Evolutionary conservation across 208 protist genomes (phyloP), one percentile per base, ranked within the genome.

Genomic region (Trypanosoma conorhini): DNA sequence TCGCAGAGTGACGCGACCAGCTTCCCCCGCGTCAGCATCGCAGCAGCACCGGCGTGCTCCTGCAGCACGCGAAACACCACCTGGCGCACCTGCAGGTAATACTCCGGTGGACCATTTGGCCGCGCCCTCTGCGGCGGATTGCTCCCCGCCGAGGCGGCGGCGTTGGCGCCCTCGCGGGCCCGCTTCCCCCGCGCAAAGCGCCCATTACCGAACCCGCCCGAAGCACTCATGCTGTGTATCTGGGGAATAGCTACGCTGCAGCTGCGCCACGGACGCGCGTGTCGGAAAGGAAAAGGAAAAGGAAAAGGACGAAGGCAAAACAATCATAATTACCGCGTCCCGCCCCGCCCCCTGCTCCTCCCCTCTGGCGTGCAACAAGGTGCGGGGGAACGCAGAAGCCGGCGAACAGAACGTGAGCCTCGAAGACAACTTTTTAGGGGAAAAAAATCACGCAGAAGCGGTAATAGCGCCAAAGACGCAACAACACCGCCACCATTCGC

Each of bases 1-100:
- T 57, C 50, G 40, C 58, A 73, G 5, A 75, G 21, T 21, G 70
- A 69, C 7, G 55, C 30, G 4, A 69, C 5, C 22, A 68, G 58
- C n/a, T 63, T 19, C 12, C 54, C 55, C n/a, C 33, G 13, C 13
- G 22, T 21, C 26, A 69, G 12, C 61, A 52, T 7, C 21, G 5
- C 62, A 61, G 35, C 40, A 9, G 51, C 35, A 28, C 26, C 28
- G 0, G 54, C 38, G 10, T 57, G 13, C 22, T 62, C 35, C 7
- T 57, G 54, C n/a, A 75, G 46, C 12, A 64, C 38, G 13, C 42
- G 5, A 15, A 55, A 21, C 5, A 63, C 10, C 10, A 57, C 60
- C 24, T 40, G 35, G 15, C 54, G 48, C 19, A 75, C 42, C 24
- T 56, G n/a, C 12, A 55, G 21, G 26, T 50, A 48, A 38, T 57